A percentile compares a stretch with the other conserved stretches of the same genome.
Evolutionary conservation across 192 early-diverging fungal species (phyloP).

Genomic region (Coemansia sp.): DNA sequence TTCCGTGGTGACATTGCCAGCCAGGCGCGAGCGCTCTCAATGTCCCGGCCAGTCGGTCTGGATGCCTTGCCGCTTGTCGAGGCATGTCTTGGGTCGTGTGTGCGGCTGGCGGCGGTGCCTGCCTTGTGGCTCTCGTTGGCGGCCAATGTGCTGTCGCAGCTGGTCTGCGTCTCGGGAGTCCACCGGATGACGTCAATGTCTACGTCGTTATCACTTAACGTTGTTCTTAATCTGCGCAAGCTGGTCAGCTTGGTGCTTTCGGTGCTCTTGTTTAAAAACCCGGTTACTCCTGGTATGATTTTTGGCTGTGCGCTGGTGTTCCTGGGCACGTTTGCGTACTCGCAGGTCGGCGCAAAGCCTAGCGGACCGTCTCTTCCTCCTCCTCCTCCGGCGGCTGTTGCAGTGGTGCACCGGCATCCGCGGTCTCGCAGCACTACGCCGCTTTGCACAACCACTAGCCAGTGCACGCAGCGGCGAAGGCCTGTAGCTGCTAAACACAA

Average conservation of each 20-base stretch:
- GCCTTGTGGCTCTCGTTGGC: slow-evolving; percentile 68
- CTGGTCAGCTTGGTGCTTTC: slow-evolving; percentile 78
- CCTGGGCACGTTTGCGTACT: slow-evolving; percentile 76
- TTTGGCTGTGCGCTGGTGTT: slow-evolving; percentile 75
- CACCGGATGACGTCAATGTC: slow-evolving; percentile 75
- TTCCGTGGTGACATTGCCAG: slow-evolving; percentile 65
- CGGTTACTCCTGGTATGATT: slow-evolving; percentile 61
- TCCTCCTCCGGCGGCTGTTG: not conserved
- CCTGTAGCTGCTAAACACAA: no score
- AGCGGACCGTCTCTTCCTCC: no score
- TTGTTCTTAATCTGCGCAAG: slow-evolving; percentile 84
- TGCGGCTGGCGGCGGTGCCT: slow-evolving; percentile 54
- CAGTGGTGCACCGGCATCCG: not conserved
- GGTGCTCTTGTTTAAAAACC: slow-evolving; percentile 75
- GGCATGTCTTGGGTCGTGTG: not conserved
- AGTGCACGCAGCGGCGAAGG: not conserved
- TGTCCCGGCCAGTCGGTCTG: slow-evolving; percentile 49
- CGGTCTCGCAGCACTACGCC: not conserved
- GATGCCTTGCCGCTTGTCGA: slow-evolving; percentile 5
- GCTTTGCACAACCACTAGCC: not conserved
- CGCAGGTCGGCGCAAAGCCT: slow-evolving; percentile 9
- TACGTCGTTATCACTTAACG: slow-evolving; percentile 77
- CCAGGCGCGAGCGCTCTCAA: slow-evolving; percentile 43
- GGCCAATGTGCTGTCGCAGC: slow-evolving; percentile 78
- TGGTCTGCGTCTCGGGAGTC: slow-evolving; percentile 85